Conservation (phyloP, 192 early-diverging fungal genomes). For the Spinellus fusiger region DNA sequence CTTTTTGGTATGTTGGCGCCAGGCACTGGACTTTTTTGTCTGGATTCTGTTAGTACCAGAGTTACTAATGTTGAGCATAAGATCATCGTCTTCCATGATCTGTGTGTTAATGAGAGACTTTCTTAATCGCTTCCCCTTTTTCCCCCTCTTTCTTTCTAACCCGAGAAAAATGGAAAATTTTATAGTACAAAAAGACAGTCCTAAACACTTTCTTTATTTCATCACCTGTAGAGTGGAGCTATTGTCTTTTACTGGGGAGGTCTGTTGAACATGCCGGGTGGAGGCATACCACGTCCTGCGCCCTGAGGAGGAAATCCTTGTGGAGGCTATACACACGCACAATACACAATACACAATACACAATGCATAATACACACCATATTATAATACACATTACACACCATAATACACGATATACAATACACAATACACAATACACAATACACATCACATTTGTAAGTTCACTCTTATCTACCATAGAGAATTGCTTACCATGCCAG, state of each 20-base stretch:
- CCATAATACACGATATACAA: not conserved
- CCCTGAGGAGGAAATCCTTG: constrained; percentile 33
- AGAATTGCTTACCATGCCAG: constrained; percentile 29
- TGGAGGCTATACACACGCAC: constrained; percentile 24
- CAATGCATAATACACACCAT: too few species aligned
- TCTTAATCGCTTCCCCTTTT: too few species aligned
- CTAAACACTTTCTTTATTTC: not conserved
- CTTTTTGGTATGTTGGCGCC: constrained; percentile 36
- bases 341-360: too few species aligned
- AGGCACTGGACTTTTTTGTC: constrained; percentile 19
- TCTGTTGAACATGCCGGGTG: constrained; percentile 31
- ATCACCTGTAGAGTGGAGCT: not conserved
- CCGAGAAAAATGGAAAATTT: constrained; percentile 1
- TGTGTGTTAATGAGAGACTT: not conserved
- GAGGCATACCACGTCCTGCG: constrained; percentile 30
- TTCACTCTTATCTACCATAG: not conserved
- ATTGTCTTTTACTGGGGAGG: constrained; percentile 13
- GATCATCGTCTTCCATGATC: constrained; percentile 62
- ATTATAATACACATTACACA: too few species aligned
- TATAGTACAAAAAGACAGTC: not conserved
- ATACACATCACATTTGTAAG: not conserved
- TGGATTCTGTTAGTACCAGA: constrained; percentile 14
- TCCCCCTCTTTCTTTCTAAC: not conserved
- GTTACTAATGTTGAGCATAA: constrained; percentile 61
- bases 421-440: not conserved